phyloP scores from a whole-genome alignment of 805 yeast genomes.

The Tetrapisispora taiwanensis region DNA sequence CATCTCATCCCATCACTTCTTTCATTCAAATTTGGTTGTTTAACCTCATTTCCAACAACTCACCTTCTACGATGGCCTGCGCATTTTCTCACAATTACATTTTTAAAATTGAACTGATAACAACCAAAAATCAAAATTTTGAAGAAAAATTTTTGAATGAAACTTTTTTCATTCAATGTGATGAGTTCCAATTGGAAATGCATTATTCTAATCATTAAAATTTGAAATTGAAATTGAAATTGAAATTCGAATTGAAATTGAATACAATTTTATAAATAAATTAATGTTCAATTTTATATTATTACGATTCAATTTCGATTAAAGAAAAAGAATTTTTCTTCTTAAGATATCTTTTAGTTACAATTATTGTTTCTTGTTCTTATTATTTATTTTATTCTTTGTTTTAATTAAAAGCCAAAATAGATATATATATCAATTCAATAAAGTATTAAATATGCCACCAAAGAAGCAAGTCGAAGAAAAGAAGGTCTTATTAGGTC shows the following conservation, averaged over 20 bases:
- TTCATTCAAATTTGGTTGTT: too few species aligned
- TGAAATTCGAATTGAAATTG: too few species aligned
- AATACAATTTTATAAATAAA: too few species aligned
- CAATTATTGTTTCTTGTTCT: background rate
- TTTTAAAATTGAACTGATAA: too few species aligned
- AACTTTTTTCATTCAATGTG: background rate
- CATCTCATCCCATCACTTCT: too few species aligned
- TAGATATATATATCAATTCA: background rate
- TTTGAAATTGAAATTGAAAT: too few species aligned
- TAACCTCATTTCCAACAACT: background rate
- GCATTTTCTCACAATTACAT: background rate
- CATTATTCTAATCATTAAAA: too few species aligned
- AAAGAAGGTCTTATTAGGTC: constrained; percentile 67
- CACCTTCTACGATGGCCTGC: background rate
- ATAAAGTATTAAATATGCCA: constrained; percentile 21
- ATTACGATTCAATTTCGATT: too few species aligned
- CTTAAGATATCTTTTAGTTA: too few species aligned
- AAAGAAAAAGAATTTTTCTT: too few species aligned
- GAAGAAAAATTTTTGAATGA: background rate
- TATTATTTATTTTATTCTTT: background rate
- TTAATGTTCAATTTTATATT: too few species aligned
- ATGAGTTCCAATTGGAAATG: background rate
- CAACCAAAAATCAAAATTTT: too few species aligned
- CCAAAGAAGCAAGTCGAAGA: constrained; percentile 37
- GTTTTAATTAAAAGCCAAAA: background rate